phyloP scores from a whole-genome alignment of 306 rosid genomes.

The Heteromeles arbutifolia region DNA sequence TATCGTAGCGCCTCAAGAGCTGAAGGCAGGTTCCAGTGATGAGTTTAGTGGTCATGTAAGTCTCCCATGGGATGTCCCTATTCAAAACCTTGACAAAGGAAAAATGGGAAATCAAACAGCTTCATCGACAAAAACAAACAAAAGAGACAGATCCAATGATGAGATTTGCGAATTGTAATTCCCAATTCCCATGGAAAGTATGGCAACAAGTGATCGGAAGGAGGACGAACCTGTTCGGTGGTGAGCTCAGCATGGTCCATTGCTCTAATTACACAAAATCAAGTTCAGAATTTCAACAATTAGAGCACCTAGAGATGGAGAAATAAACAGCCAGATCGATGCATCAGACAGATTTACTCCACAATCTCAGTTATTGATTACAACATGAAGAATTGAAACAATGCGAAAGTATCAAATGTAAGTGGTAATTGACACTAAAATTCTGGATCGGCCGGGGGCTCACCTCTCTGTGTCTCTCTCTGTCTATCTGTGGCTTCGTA shows the following conservation, averaged over 20 bases:
- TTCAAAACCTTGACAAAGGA: slow-evolving; percentile 52
- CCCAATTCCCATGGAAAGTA: not conserved
- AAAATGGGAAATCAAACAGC: not conserved
- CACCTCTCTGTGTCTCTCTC: not conserved
- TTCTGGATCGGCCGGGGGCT: not conserved
- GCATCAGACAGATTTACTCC: not conserved
- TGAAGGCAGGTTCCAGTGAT: slow-evolving; percentile 89
- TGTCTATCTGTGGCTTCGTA: not conserved
- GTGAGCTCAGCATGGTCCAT: slow-evolving; percentile 75
- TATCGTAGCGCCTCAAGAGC: slow-evolving; percentile 87
- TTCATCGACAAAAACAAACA: not conserved
- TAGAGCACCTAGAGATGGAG: slow-evolving; percentile 12
- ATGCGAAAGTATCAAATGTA: not conserved
- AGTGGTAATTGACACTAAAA: not conserved
- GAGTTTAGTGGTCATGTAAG: slow-evolving; percentile 89
- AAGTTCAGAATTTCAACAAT: slow-evolving; percentile 7
- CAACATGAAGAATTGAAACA: not conserved
- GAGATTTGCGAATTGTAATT: not conserved
- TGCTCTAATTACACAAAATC: slow-evolving; percentile 14
- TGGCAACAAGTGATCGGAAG: not conserved
- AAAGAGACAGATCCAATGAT: not conserved
- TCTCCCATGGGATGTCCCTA: slow-evolving; percentile 98
- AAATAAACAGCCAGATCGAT: not conserved
- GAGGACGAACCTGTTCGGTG: slow-evolving; percentile 70
- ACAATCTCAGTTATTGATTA: not conserved